Evolutionary conservation across 2,329 filamentous ascomycete genomes (phyloP).

Genomic region (Paracoccidioides lutzii): DNA sequence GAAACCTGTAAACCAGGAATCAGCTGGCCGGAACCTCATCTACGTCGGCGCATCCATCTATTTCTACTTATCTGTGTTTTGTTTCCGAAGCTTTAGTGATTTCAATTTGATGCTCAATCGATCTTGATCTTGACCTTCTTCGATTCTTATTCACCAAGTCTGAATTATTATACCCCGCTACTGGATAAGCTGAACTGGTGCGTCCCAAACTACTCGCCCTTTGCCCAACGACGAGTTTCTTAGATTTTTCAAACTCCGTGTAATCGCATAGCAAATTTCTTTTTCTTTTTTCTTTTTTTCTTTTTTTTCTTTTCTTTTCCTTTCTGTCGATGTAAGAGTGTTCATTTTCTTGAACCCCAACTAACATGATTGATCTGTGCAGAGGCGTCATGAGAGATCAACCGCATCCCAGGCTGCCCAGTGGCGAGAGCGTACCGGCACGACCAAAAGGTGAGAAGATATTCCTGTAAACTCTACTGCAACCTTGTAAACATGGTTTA

Average conservation of each 20-base stretch:
- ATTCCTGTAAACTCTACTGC: too few species aligned
- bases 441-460: conserved; percentile 29
- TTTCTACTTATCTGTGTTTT: background rate
- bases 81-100: background rate
- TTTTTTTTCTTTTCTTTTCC: too few species aligned
- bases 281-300: too few species aligned
- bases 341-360: background rate
- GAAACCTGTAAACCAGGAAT: background rate
- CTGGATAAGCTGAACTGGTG: background rate
- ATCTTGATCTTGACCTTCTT: background rate
- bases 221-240: background rate
- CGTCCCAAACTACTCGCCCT: background rate
- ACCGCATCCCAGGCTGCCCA: conserved; percentile 11
- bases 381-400: conserved; percentile 15
- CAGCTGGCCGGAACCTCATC: too few species aligned
- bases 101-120: background rate
- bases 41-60: background rate
- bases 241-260: background rate
- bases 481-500: conserved; percentile 16
- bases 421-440: conserved; percentile 24
- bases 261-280: too few species aligned
- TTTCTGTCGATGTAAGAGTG: background rate
- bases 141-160: background rate
- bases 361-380: background rate
- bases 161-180: background rate